Evolutionary conservation across 2,329 filamentous ascomycete genomes (phyloP).

Genomic region (Fusarium nurragi): DNA sequence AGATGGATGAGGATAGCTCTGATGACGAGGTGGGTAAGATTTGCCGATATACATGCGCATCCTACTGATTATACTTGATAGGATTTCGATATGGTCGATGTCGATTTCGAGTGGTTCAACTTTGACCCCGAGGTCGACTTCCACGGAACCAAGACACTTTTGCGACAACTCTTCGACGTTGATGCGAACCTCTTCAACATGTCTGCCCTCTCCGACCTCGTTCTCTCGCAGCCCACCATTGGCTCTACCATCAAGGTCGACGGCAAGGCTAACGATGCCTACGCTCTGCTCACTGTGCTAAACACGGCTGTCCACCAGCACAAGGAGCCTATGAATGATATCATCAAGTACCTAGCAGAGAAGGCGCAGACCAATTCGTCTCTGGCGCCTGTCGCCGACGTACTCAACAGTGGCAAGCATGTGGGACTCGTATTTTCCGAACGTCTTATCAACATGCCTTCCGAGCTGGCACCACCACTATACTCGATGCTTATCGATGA

Average conservation of each 20-base stretch:
- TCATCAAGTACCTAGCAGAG: conserved; percentile 75
- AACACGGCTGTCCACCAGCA: conserved; percentile 83
- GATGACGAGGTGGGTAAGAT: conserved; percentile 61
- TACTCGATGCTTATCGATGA: conserved; percentile 95
- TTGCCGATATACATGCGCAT: conserved; percentile 16
- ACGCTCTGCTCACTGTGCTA: conserved; percentile 88
- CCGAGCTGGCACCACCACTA: conserved; percentile 90
- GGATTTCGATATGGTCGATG: conserved; percentile 92
- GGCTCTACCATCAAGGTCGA: conserved; percentile 98
- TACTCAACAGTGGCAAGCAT: conserved; percentile 65
- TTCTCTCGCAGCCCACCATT: conserved; percentile 85
- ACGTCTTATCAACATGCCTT: conserved; percentile 95
- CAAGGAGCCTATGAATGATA: conserved; percentile 74
- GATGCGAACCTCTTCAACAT: conserved; percentile 88
- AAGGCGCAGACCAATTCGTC: conserved; percentile 63
- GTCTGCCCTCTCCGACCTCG: conserved; percentile 84
- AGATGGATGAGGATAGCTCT: conserved; percentile 62
- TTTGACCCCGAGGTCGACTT: conserved; percentile 91
- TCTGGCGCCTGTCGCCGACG: conserved; percentile 64
- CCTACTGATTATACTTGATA: conserved; percentile 50
- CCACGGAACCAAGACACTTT: conserved; percentile 88
- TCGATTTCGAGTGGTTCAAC: conserved; percentile 99
- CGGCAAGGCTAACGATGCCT: conserved; percentile 90
- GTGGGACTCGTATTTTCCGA: conserved; percentile 92
- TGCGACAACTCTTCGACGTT: conserved; percentile 91